These are phyloP conservation scores for Exobasidium rhododendri DNA, from an alignment of 1,284 basidiomycete species.

Conservation along the genomic window DNA sequence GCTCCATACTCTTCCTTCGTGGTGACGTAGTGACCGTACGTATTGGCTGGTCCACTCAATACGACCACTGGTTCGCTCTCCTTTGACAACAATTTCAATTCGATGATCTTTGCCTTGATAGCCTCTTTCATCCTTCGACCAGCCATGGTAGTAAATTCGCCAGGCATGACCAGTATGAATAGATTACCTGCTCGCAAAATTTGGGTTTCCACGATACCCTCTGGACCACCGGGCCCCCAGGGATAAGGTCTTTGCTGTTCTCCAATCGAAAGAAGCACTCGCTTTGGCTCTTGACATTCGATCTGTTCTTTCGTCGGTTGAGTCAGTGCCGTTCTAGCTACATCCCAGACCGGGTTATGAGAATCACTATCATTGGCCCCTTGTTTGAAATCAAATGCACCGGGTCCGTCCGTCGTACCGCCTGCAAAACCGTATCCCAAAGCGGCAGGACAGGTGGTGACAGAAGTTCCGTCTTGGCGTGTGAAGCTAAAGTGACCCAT, in stretches of 20 bases:
- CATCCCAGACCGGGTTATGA: slow-evolving; percentile 77
- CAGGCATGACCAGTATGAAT: slow-evolving; percentile 73
- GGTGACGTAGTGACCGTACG: slow-evolving; percentile 70
- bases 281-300: slow-evolving; percentile 75
- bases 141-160: slow-evolving; percentile 65
- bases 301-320: slow-evolving; percentile 65
- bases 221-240: slow-evolving; percentile 64
- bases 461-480: slow-evolving; percentile 66
- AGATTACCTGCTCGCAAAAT: slow-evolving; percentile 75
- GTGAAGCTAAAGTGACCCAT: slow-evolving; percentile 67
- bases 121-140: slow-evolving; percentile 62
- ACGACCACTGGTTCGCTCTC: slow-evolving; percentile 38
- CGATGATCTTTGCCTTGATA: slow-evolving; percentile 65
- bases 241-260: slow-evolving; percentile 62
- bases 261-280: slow-evolving; percentile 61
- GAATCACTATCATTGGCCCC: slow-evolving; percentile 65
- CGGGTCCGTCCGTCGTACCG: slow-evolving; percentile 77
- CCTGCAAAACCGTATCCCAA: slow-evolving; percentile 60
- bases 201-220: slow-evolving; percentile 68
- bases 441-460: slow-evolving; percentile 73
- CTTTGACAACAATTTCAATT: slow-evolving; percentile 64
- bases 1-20: slow-evolving; percentile 72
- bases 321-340: slow-evolving; percentile 66
- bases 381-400: slow-evolving; percentile 75
- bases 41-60: slow-evolving; percentile 68